Evolutionary conservation across 2,329 filamentous ascomycete species (phyloP), one percentile per base, ranked within the genome.

Genomic region (Trichoderma gracile): DNA sequence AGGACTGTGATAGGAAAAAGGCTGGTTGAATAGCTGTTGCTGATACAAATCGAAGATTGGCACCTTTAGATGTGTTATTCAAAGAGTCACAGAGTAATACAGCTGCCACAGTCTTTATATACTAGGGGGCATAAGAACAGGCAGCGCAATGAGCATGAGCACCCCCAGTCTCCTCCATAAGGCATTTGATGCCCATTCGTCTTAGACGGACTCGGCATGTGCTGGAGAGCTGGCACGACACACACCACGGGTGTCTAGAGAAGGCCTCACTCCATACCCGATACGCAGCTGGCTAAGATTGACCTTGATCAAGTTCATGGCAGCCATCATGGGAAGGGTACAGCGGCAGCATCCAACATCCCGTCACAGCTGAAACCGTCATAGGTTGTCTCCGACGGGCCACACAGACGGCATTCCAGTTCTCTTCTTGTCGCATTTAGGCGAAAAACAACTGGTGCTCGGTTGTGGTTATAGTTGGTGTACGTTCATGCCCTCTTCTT

Each of bases 201-300:
- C 33, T 61, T 61, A 21, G 46, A 52, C 46, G 12, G 30, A 27
- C 30, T 62, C 40, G n/a, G 47, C 27, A 54, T 54, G 4, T 15
- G 19, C 14, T 40, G 23, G 43, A 58, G 30, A 58, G 52, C 53
- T 63, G 45, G 43, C 30, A 63, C 21, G 43, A 45, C 52, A 23
- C 61, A 63, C 61, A 43, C 61, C 61, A 63, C 61, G 58, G 58
- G 58, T 62, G 21, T 33, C 42, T 15, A 27, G 62, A 59, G 30
- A 46, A 54, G 6, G 49, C 42, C 33, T 50, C 57, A 65, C 42
- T 19, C 21, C 46, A 65, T 62, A 27, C 61, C 10, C 25, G 50
- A 50, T 62, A 42, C 10, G 10, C 45, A 59, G 53, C 54, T 64
- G 54, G 55, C 55, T 38, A 38, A 38, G 33, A 30, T 43, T 46